Evolutionary conservation across 148 eudicot species (phyloP).

Genomic region (Fallopia convolvulus): DNA sequence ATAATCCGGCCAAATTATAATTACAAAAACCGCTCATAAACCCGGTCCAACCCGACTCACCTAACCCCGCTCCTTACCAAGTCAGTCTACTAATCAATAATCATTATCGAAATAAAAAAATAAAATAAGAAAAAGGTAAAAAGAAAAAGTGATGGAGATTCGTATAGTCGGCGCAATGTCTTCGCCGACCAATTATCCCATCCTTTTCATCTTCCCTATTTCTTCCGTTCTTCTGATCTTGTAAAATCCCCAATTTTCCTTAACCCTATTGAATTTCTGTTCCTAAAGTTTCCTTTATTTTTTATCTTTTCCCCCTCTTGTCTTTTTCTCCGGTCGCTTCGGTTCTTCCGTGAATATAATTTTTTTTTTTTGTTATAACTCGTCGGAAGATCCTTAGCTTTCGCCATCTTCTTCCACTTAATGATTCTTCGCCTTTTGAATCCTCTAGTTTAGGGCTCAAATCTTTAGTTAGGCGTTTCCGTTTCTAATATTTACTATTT

Average conservation of each 20-base stretch:
- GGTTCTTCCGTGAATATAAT: conserved; percentile 35
- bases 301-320: conserved; percentile 7
- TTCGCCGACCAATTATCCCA: conserved; percentile 45
- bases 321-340: neutral
- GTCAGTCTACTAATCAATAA: neutral
- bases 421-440: conserved; percentile 4
- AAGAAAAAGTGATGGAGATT: neutral
- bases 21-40: neutral
- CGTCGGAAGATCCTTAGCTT: conserved; percentile 32
- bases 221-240: conserved; percentile 9
- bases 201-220: conserved; percentile 19
- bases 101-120: neutral
- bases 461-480: neutral
- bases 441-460: neutral
- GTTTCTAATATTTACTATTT: neutral
- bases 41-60: neutral
- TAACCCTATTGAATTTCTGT: conserved; percentile 1
- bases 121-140: conserved; percentile 10
- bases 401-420: neutral
- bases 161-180: conserved; percentile 48
- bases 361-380: conserved; percentile 30
- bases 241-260: neutral
- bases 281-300: neutral
- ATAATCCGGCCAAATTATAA: no score
- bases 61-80: neutral